Evolutionary conservation across 2,329 filamentous ascomycete species (phyloP).

Genomic region (Cryoendolithus antarcticus): DNA sequence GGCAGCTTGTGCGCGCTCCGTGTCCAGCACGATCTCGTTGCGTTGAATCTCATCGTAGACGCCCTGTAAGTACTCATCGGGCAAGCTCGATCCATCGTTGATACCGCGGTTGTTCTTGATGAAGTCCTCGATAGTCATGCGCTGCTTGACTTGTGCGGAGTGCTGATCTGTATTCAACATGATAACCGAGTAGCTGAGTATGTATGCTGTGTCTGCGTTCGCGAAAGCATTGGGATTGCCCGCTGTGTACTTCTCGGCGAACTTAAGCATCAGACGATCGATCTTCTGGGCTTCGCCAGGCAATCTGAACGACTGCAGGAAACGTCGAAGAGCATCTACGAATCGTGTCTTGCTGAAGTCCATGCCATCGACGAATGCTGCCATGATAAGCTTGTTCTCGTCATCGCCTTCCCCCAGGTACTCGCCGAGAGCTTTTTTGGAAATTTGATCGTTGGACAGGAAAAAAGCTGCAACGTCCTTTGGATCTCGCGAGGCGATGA

Average conservation of each 20-base stretch:
- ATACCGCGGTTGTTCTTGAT: slow-evolving; percentile 99
- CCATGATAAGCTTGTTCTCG: slow-evolving; percentile 94
- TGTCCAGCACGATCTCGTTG: slow-evolving; percentile 90
- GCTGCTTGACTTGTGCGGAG: slow-evolving; percentile 70
- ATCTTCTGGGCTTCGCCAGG: slow-evolving; percentile 98
- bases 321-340: slow-evolving; percentile 80
- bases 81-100: slow-evolving; percentile 88
- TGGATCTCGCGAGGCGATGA: slow-evolving; percentile 68
- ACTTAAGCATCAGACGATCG: slow-evolving; percentile 98
- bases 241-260: slow-evolving; percentile 87
- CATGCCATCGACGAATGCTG: slow-evolving; percentile 92
- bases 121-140: slow-evolving; percentile 95
- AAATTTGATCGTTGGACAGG: slow-evolving; percentile 65
- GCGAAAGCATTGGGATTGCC: slow-evolving; percentile 96
- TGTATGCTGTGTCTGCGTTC: slow-evolving; percentile 95
- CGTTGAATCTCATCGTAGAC: slow-evolving; percentile 87
- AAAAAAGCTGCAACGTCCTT: slow-evolving; percentile 78
- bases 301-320: slow-evolving; percentile 86
- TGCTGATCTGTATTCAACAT: slow-evolving; percentile 94
- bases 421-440: slow-evolving; percentile 88
- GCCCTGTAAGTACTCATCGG: slow-evolving; percentile 74
- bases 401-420: slow-evolving; percentile 88
- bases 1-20: slow-evolving; percentile 79
- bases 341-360: slow-evolving; percentile 86
- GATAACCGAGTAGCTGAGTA: slow-evolving; percentile 91